Base-by-base conservation (phyloP, 2,329 filamentous ascomycete species). In the Tetracladium maxilliforme region DNA sequence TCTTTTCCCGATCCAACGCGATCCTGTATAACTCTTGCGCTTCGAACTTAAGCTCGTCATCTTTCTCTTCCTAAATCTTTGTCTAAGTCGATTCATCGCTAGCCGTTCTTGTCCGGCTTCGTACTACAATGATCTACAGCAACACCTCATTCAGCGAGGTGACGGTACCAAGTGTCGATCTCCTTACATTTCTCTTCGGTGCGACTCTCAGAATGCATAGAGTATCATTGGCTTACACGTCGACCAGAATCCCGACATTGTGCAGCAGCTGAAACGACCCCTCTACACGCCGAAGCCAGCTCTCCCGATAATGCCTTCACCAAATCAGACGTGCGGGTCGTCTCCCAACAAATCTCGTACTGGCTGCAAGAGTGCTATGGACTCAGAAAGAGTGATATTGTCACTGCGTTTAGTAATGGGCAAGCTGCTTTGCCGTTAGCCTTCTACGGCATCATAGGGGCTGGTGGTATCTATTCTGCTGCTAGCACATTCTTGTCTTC, bases 401-500 rank as follows among this genome's bases (percentile, higher is more conserved):
- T 71, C 10, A 60, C 69, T 4, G 54, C 60, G 11, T 57, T 72
- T 14, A 66, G 61, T 1, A 58, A 59, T 1, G 69, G 69, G 3
- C 62, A 72, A 34, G 57, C 58, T 22, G 49, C 69, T 5, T 48
- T 72, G 0, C 57, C 65, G 0, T 50, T 58, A 9, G 34, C 68
- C 2, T 65, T 68, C 37, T 72, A 56, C 33, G 62, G 58, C 10
- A 57, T 70, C 26, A 51, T 74, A 22, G 68, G 62, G 4, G 65
- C 67, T 3, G 67, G 61, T 2, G 70, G 66, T 11, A 56, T 74
- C 14, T 73, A 67, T 35, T 65, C 63, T 6, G 59, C 64, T 6
- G 64, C 64, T 0, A 63, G 55, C 23, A 51, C 63, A 0, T 51
- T 56, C 1, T 58, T 53, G 5, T 68, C 65, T 0, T 47, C 54